phyloP scores from a whole-genome alignment of 1,284 basidiomycete genomes.

The Fomitiporia mediterranea region DNA sequence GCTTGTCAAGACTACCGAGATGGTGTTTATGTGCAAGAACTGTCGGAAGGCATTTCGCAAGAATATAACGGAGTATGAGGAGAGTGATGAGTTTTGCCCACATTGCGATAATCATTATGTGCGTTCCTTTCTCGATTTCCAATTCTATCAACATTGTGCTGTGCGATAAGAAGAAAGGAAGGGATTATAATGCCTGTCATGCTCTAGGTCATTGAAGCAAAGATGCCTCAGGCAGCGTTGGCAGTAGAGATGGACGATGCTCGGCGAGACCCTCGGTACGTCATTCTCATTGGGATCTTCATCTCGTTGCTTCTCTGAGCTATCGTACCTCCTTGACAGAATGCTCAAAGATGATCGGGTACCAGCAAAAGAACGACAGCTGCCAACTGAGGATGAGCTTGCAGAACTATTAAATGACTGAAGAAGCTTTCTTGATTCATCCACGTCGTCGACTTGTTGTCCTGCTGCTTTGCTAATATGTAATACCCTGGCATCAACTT shows the following conservation, averaged over 20 bases:
- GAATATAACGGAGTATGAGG: conserved; percentile 87
- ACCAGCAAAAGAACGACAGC: neutral
- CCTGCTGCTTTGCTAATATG: too few species aligned
- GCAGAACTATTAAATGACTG: conserved; percentile 11
- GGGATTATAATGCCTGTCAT: neutral
- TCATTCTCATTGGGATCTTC: conserved; percentile 18
- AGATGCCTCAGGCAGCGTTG: conserved; percentile 82
- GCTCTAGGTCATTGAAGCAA: conserved; percentile 84
- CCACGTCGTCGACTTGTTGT: too few species aligned
- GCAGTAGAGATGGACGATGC: conserved; percentile 90
- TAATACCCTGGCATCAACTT: too few species aligned
- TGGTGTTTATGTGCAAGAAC: conserved; percentile 96
- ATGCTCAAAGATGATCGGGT: conserved; percentile 70
- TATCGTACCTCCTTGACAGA: conserved; percentile 30
- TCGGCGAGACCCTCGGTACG: conserved; percentile 79
- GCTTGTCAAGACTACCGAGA: conserved; percentile 78
- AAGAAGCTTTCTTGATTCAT: neutral
- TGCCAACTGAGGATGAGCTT: conserved; percentile 12
- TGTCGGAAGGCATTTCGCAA: conserved; percentile 97
- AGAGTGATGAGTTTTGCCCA: conserved; percentile 96
- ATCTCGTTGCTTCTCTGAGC: neutral
- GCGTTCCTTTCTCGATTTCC: conserved; percentile 31
- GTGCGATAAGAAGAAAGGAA: neutral
- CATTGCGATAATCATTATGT: conserved; percentile 98
- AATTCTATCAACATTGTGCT: neutral